These are phyloP conservation scores for Lentinula guzmanii DNA, from an alignment of 768 basidiomycete species.

Conservation along the genomic window DNA sequence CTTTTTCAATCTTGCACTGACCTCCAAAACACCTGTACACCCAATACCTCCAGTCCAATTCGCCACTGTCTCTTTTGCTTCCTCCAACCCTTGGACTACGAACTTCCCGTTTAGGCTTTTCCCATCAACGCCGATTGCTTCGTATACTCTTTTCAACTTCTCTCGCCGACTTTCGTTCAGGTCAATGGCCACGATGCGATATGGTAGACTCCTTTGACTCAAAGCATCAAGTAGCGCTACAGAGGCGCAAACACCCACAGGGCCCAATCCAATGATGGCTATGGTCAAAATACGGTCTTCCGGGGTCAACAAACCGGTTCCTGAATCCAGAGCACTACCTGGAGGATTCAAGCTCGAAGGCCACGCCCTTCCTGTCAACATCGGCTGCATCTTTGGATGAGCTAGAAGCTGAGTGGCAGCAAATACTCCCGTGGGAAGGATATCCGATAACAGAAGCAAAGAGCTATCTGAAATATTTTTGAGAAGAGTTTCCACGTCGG, in stretches of 20 bases:
- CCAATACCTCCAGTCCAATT: constrained; percentile 54
- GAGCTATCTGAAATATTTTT: constrained; percentile 51
- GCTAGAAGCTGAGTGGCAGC: constrained; percentile 67
- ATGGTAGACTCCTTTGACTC: constrained; percentile 35
- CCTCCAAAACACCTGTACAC: constrained; percentile 66
- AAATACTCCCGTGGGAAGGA: constrained; percentile 76
- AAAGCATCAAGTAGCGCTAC: constrained; percentile 62
- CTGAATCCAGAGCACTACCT: neutral
- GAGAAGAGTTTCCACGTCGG: neutral
- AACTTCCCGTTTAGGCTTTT: constrained; percentile 41
- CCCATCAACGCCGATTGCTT: constrained; percentile 36
- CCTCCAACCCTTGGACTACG: constrained; percentile 42
- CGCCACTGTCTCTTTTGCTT: constrained; percentile 41
- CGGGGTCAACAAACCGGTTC: neutral
- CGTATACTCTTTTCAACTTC: constrained; percentile 56
- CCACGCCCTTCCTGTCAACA: constrained; percentile 55
- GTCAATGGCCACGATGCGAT: constrained; percentile 61
- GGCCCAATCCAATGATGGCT: constrained; percentile 71
- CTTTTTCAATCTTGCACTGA: constrained; percentile 16
- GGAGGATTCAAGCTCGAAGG: constrained; percentile 37
- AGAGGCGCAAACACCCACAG: constrained; percentile 69
- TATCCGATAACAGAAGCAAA: constrained; percentile 68
- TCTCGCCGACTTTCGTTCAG: constrained; percentile 47
- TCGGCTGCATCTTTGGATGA: constrained; percentile 64
- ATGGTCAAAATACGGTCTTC: constrained; percentile 50